phyloP scores from a whole-genome alignment of 208 protist species.

The Acanthamoeba healyi region DNA sequence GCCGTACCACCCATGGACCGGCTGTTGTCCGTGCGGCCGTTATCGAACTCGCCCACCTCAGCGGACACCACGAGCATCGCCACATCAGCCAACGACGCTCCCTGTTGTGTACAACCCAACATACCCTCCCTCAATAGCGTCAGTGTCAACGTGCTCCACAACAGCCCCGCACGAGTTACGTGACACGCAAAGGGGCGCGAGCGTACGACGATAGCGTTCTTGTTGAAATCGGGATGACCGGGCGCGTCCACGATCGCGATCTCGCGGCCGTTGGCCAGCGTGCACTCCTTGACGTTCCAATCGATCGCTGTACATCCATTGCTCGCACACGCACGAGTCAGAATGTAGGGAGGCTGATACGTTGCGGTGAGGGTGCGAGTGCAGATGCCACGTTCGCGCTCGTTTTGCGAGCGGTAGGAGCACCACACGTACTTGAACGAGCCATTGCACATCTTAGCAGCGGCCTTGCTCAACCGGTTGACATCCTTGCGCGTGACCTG shows the following conservation, averaged over 20 bases:
- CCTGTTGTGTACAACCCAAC: too few relatives aligned
- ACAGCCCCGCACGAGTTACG: too few relatives aligned
- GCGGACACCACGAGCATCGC: conserved; percentile 93
- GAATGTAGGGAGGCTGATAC: neutral
- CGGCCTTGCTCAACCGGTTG: conserved; percentile 91
- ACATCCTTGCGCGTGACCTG: conserved; percentile 84
- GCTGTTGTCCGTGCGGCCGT: conserved; percentile 85
- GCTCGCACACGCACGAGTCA: too few relatives aligned
- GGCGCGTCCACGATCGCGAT: conserved; percentile 99
- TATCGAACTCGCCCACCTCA: conserved; percentile 89
- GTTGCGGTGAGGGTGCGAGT: conserved; percentile 95
- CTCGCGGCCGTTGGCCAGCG: conserved; percentile 94
- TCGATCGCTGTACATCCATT: neutral
- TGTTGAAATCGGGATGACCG: conserved; percentile 99
- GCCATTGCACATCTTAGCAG: conserved; percentile 92
- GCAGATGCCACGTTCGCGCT: conserved; percentile 99
- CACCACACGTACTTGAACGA: conserved; percentile 98
- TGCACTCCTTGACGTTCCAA: neutral
- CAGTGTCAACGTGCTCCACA: too few relatives aligned
- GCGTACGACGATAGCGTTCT: conserved; percentile 99
- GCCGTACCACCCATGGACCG: neutral
- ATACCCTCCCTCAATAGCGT: too few relatives aligned
- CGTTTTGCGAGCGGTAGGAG: conserved; percentile 99
- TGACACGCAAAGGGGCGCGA: conserved; percentile 89
- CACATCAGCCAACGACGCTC: conserved; percentile 90